These are phyloP conservation scores for Clathrospora elynae DNA, from an alignment of 2,329 filamentous ascomycete species.

Conservation along the genomic window DNA sequence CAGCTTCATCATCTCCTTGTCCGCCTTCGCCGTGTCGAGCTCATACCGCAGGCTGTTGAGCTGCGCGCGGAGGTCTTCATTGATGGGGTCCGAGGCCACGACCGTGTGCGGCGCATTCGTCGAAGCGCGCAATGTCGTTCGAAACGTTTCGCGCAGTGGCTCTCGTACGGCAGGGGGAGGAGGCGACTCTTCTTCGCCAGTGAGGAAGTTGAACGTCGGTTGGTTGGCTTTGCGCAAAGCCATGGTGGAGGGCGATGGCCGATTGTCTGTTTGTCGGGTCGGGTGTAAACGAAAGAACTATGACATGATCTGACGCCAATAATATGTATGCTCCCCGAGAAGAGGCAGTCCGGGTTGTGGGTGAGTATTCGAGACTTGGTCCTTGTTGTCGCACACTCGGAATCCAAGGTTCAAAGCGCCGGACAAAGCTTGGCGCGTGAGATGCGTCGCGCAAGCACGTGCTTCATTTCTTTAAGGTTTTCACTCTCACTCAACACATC, in stretches of 20 bases:
- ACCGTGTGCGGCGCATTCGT: slow-evolving; percentile 46
- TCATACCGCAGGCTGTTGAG: slow-evolving; percentile 87
- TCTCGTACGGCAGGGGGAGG: slow-evolving; percentile 40
- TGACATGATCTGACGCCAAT: slow-evolving; percentile 1
- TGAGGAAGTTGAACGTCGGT: slow-evolving; percentile 57
- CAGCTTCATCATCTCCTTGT: slow-evolving; percentile 78
- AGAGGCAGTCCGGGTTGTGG: neutral
- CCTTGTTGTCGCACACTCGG: slow-evolving; percentile 17
- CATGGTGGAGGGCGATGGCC: slow-evolving; percentile 23
- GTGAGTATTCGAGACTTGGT: neutral
- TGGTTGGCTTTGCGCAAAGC: slow-evolving; percentile 46
- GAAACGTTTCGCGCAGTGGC: slow-evolving; percentile 51
- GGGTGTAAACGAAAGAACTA: neutral
- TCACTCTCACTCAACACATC: no score
- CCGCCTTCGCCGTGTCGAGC: slow-evolving; percentile 82
- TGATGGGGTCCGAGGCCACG: slow-evolving; percentile 52
- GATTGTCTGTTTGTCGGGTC: slow-evolving; percentile 24
- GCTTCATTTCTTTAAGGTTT: no score
- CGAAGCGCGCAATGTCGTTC: slow-evolving; percentile 50
- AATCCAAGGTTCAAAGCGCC: slow-evolving; percentile 17
- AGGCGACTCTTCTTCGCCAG: slow-evolving; percentile 47
- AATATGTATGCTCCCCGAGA: neutral
- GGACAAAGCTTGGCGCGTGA: slow-evolving; percentile 21
- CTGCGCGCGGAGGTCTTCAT: slow-evolving; percentile 86
- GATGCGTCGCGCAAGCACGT: neutral